Base-by-base conservation (phyloP, 768 basidiomycete genomes). In the Russula lepida region DNA sequence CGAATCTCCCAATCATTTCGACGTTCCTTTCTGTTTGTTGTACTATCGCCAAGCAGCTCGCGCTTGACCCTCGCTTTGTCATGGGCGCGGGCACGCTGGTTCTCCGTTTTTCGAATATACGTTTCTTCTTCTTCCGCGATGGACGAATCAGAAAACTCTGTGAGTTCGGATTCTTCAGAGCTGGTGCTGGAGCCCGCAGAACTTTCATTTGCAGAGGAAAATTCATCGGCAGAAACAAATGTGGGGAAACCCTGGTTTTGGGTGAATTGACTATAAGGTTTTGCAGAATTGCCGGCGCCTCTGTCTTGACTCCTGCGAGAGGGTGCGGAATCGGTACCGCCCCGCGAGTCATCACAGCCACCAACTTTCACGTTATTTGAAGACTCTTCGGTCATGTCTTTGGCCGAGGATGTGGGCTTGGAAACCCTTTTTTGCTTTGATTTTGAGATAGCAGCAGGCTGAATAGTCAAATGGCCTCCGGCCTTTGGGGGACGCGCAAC, bases 21-120 rank as follows among this genome's bases (percentile, higher is more conserved):
- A 33, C 63, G 62, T 49, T 67, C 60, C 56, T 74, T 80, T 66
- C 75, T 76, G 64, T 68, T 71, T 4, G 59, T 28, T 54, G 66
- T 68, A 21, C 81, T 79, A 33, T 81, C 79, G 49, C 82, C 81
- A 55, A 87, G 71, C 33, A 85, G 73, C 69, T 87, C 84, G 53
- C 84, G 80, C 50, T 78, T 80, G 30, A 84, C 71, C 50, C 84
- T 80, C n/a, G 83, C 79, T 61, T 72, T 77, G 41, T 78, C 76
- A 19, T 66, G 66, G 35, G 51, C 59, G 17, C 54, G 63, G 5
- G 63, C 54, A 19, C 64, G 64, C 23, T 59, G 64, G 50, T 58
- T 56, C 46, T 65, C 63, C 13, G 64, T 51, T 12, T 56, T 56
- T 56, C 55, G 63, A 49, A 66, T 66, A 41, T 54, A 66, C 11